Percentiles rank a stretch among this genome's conserved stretches.
phyloP scores from a whole-genome alignment of 371 early-diverging fungal species.

The Neoconidiobolus thromboides region DNA sequence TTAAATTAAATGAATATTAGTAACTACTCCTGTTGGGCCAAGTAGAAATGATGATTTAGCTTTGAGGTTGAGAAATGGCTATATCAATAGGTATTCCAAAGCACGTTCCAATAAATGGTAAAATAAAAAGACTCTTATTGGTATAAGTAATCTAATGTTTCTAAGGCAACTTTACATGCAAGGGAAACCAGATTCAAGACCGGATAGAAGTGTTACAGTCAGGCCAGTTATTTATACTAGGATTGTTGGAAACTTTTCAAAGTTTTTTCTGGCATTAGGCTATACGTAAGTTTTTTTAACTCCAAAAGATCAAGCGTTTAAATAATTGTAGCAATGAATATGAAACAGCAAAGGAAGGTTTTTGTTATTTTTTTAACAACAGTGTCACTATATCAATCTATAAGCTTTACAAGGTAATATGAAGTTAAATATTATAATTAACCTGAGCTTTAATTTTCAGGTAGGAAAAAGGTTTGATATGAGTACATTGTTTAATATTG shows the following conservation, averaged over 20 bases:
- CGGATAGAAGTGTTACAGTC: background rate
- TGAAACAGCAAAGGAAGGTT: conserved; percentile 6
- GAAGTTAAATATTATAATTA: background rate
- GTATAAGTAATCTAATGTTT: background rate
- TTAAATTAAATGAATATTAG: background rate
- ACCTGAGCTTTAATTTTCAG: background rate
- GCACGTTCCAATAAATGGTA: background rate
- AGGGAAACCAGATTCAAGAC: background rate
- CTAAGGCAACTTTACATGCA: conserved; percentile 3
- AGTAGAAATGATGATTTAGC: background rate
- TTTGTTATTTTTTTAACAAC: background rate
- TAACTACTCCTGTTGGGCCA: conserved; percentile 2
- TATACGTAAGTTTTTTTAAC: background rate
- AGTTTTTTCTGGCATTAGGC: background rate
- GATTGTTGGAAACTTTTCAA: background rate
- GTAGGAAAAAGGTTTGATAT: conserved; percentile 4
- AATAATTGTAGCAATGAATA: background rate
- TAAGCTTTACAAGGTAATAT: conserved; percentile 3
- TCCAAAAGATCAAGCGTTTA: background rate
- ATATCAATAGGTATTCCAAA: background rate
- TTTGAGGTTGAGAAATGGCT: background rate
- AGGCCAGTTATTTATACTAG: conserved; percentile 1
- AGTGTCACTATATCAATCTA: background rate
- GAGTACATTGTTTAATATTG: background rate
- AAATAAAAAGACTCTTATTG: background rate